phyloP scores from a whole-genome alignment of 176 grass and related monocot species.

The Panicum miliaceum region DNA sequence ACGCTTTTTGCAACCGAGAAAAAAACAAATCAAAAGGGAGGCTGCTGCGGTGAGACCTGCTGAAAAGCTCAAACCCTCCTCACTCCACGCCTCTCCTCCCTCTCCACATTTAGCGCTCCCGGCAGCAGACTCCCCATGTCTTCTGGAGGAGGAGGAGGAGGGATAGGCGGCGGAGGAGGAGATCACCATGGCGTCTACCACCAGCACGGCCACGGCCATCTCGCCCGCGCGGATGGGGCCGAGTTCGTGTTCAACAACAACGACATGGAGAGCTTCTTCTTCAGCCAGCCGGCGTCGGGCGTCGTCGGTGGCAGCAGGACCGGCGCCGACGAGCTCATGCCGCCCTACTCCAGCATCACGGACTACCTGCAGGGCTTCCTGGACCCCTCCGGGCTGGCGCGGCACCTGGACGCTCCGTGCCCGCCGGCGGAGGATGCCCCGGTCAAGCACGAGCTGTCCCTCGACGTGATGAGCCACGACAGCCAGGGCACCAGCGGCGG shows the following conservation, averaged over 20 bases:
- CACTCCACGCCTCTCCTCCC: constrained; percentile 47
- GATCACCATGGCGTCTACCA: constrained; percentile 39
- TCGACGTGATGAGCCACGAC: constrained; percentile 54
- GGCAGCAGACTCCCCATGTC: constrained; percentile 42
- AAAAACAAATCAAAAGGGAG: constrained; percentile 44
- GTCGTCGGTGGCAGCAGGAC: neutral
- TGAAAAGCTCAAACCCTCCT: constrained; percentile 53
- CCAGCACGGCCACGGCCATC: constrained; percentile 13
- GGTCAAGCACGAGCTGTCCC: constrained; percentile 57
- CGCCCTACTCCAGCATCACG: constrained; percentile 50
- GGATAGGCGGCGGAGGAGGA: constrained; percentile 13
- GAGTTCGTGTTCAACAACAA: constrained; percentile 46
- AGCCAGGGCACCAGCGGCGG: constrained; percentile 49
- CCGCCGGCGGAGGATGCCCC: constrained; percentile 12
- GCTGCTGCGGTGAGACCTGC: neutral
- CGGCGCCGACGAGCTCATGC: constrained; percentile 50
- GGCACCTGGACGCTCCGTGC: constrained; percentile 33
- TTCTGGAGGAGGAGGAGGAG: constrained; percentile 44
- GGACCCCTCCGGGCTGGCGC: constrained; percentile 42
- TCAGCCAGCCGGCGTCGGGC: constrained; percentile 20
- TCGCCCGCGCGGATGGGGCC: neutral
- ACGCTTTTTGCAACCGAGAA: constrained; percentile 38
- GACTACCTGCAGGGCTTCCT: constrained; percentile 58
- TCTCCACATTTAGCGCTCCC: constrained; percentile 51
- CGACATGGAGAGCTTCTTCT: constrained; percentile 65